Percentiles rank a stretch among this genome's conserved stretches.
These are phyloP conservation scores for Dendrobium officinale DNA, from an alignment of 106 monocot genomes.

Conservation along the genomic window DNA sequence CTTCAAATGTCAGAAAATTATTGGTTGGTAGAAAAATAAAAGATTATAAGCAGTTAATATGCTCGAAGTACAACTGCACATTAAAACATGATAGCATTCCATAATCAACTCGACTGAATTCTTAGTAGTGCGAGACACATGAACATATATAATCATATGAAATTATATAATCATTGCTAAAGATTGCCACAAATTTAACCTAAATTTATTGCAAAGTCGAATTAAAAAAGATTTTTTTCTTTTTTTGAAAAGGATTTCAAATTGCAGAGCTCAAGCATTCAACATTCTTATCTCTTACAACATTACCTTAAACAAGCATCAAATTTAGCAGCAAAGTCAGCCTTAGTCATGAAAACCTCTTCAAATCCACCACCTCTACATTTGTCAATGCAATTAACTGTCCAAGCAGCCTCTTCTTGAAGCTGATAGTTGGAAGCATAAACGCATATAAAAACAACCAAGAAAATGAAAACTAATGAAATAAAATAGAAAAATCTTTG, in stretches of 20 bases:
- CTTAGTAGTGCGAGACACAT: neutral
- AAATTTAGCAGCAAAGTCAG: conserved; percentile 81
- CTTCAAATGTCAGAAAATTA: neutral
- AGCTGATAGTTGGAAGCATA: conserved; percentile 34
- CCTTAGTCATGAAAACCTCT: conserved; percentile 84
- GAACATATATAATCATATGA: neutral
- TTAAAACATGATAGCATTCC: neutral
- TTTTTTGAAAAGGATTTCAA: neutral
- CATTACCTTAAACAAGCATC: conserved; percentile 79
- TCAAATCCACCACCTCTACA: conserved; percentile 81
- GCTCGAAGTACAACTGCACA: neutral
- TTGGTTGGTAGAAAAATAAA: neutral
- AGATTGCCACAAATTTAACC: neutral
- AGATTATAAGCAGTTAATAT: neutral
- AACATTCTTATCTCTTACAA: neutral
- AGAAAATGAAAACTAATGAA: neutral
- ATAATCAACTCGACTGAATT: neutral
- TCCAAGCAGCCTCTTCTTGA: conserved; percentile 58
- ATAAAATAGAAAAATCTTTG: neutral
- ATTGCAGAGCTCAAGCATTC: neutral
- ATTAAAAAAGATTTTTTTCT: neutral
- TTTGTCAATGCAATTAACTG: conserved; percentile 53
- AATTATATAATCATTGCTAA: neutral
- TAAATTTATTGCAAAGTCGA: neutral
- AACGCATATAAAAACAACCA: conserved; percentile 9